Base-by-base conservation (phyloP, 2,329 filamentous ascomycete genomes). In the Aspergillus clavatus region DNA sequence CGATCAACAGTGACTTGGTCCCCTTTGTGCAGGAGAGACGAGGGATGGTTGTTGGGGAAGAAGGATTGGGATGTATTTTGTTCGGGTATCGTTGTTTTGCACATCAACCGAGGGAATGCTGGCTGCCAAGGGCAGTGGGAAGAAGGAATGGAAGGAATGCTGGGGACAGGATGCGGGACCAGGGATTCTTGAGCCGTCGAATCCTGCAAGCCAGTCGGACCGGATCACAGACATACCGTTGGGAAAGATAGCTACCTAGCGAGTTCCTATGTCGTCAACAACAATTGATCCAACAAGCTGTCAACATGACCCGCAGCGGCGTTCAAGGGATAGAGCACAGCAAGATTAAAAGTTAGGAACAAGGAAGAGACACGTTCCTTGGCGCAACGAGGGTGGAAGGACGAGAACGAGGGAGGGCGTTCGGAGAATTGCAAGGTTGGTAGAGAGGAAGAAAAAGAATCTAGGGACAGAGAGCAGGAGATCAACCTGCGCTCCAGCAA, bases 81-180 rank as follows among this genome's bases (percentile, higher is more conserved):
- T n/a, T n/a, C 24, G 49, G 31, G 41, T 46, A 47, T 48, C 23
- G 38, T 33, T 33, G 29, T 40, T 40, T 35, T 45, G 50, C 43
- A 48, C 43, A 51, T 55, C 46, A 48, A 33, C 47, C 48, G 36
- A 37, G 47, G 55, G 62, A 65, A 66, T 65, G 61, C 43, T 45
- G 47, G 40, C 53, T 48, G 53, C 48, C 51, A 54, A 51, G 54
- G 52, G 46, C 42, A 22, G 37, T 29, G 26, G 38, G 27, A 43
- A 40, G 42, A 38, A 46, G 46, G 51, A 51, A 55, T 51, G 50
- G 42, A 52, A 53, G 50, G 60, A 65, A 63, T 65, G 60, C 58
- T 55, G 54, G 60, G 55, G 48, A 33, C 3, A 33, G n/a, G 10
- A 50, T 41, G 46, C 51, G 51, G 45, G 48, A 48, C 42, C 48